These are phyloP conservation scores for Salix exigua DNA, from an alignment of 345 rosid genomes.

Conservation along the genomic window DNA sequence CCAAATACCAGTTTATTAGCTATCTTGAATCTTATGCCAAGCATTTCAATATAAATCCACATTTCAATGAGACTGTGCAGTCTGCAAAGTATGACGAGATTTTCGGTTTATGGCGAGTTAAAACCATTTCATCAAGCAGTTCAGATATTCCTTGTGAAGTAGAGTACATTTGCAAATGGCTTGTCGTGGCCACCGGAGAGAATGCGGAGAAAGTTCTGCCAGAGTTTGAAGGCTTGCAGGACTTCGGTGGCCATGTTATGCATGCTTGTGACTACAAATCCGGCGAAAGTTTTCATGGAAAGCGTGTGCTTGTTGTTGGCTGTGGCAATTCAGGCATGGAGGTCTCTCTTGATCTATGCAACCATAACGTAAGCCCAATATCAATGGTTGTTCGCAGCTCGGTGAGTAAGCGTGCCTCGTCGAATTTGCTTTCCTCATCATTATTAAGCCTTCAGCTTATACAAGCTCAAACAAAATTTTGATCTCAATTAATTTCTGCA, in stretches of 20 bases:
- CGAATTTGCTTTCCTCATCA: background rate
- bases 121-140: constrained; percentile 39
- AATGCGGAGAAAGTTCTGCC: constrained; percentile 81
- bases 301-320: constrained; percentile 71
- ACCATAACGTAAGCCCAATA: constrained; percentile 61
- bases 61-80: constrained; percentile 64
- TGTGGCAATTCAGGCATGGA: constrained; percentile 97
- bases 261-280: constrained; percentile 83
- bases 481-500: background rate
- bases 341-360: constrained; percentile 75
- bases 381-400: constrained; percentile 82
- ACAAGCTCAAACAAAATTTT: too few species aligned
- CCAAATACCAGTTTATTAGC: constrained; percentile 62
- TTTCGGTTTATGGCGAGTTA: constrained; percentile 66
- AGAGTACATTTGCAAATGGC: constrained; percentile 76
- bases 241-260: constrained; percentile 52
- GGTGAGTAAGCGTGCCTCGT: constrained; percentile 33
- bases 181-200: constrained; percentile 88
- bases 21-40: constrained; percentile 67
- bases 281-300: constrained; percentile 51
- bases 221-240: constrained; percentile 60
- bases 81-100: constrained; percentile 68
- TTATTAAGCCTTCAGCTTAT: background rate
- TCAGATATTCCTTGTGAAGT: constrained; percentile 35
- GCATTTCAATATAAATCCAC: constrained; percentile 54